Evolutionary conservation across 352 stramenopile species (phyloP).

Genomic region (Globisporangium canariense): DNA sequence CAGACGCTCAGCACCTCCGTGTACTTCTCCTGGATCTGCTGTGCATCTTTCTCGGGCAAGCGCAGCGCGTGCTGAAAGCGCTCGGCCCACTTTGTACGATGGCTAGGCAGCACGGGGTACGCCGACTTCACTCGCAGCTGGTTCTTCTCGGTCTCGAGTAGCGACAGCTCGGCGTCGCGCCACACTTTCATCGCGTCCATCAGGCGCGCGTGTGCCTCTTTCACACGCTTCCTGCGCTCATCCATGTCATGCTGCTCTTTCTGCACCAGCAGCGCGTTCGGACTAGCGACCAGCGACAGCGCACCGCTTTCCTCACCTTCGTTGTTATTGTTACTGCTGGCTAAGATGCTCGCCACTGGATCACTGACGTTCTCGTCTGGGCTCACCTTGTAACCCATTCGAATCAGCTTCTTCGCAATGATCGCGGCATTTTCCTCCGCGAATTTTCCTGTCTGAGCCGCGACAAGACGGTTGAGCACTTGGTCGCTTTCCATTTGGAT

Average conservation of each 20-base stretch:
- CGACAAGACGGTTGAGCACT: conserved; percentile 39
- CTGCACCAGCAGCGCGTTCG: conserved; percentile 38
- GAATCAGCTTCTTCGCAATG: conserved; percentile 48
- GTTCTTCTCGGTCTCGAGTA: conserved; percentile 44
- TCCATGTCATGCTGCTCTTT: conserved; percentile 53
- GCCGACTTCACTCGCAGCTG: conserved; percentile 40
- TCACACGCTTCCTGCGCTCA: conserved; percentile 44
- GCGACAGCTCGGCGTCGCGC: conserved; percentile 65
- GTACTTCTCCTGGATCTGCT: conserved; percentile 76
- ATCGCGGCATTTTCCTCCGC: conserved; percentile 42
- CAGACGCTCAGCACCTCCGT: conserved; percentile 81
- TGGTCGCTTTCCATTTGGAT: conserved; percentile 46
- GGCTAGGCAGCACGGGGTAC: conserved; percentile 43
- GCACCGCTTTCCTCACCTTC: conserved; percentile 14
- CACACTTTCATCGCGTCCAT: conserved; percentile 69
- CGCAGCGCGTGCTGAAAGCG: conserved; percentile 53
- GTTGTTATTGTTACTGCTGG: conserved; percentile 10
- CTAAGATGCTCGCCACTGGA: not conserved
- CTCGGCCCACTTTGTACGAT: conserved; percentile 65
- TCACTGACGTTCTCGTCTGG: not conserved
- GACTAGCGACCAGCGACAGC: conserved; percentile 18
- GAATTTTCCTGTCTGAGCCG: conserved; percentile 28
- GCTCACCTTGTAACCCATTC: conserved; percentile 53
- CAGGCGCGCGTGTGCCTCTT: conserved; percentile 49
- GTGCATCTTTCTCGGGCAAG: conserved; percentile 29